Evolutionary conservation across 2,329 filamentous ascomycete species (phyloP), one percentile per base, ranked within the genome.

Genomic region (Xylariaceae sp.): DNA sequence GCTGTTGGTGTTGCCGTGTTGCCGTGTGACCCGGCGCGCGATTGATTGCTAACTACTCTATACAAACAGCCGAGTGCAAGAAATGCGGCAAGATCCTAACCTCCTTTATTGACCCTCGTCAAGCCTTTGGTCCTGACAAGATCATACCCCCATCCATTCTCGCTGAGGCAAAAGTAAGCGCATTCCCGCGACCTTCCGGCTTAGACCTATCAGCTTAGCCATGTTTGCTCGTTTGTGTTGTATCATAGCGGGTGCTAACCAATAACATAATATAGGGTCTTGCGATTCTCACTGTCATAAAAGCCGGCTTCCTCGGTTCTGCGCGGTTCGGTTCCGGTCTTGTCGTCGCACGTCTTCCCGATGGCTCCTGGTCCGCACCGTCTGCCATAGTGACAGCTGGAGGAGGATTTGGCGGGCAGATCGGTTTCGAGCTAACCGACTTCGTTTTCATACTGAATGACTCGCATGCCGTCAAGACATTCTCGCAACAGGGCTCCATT

Each of bases 361-460:
- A 93, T 71, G 90, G 90, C 41, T 80, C 80, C 54, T 96, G 90
- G 90, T 91, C 88, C 62, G 90, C 90, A 2, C 90, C 90, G 12
- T 89, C 86, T 54, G 91, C 90, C 49, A 92, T 95, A 69, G 87
- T 88, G 50, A 92, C 89, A 1, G 86, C 89, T 23, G 91, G 91
- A 64, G 91, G 88, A 52, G 91, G 90, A 20, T 90, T 96, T 63
- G 90, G 90, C 64, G 90, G 90, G 41, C 90, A 95, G 76, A 91
- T 96, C 68, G 90, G 90, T 37, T 90, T 93, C 74, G 91, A 96
- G 74, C 75, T 96, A 59, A 95, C 91, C 56, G 91, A 95, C 73
- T 99, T 99, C 71, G 95, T 99, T 72, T 98, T 99, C 77, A 97
- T 99, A 64, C 86, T 99, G 63, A 99, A 99, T 77, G 93, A 99